Evolutionary conservation across 805 yeast species (phyloP).

Genomic region (Saccharomycopsis lassenensis): DNA sequence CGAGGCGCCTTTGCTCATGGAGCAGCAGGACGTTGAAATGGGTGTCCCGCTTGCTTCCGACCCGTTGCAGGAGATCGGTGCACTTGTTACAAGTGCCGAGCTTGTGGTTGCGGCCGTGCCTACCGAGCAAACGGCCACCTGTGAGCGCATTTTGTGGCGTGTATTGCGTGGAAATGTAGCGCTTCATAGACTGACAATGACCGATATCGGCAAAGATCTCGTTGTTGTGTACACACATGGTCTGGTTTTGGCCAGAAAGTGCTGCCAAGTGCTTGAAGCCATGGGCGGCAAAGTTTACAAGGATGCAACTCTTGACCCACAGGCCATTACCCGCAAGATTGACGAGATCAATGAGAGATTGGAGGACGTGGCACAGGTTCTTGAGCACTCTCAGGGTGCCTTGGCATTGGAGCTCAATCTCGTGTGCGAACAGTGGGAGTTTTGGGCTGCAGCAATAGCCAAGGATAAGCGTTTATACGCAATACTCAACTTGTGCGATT

Average conservation of each 20-base stretch:
- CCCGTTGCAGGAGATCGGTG: too few species aligned
- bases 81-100: conserved; percentile 31
- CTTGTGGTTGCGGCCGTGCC: conserved; percentile 77
- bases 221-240: conserved; percentile 94
- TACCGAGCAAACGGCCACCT: conserved; percentile 52
- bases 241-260: conserved; percentile 54
- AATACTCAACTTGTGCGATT: conserved; percentile 68
- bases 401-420: conserved; percentile 68
- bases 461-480: conserved; percentile 79
- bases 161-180: conserved; percentile 64
- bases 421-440: conserved; percentile 60
- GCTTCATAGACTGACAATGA: conserved; percentile 48
- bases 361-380: conserved; percentile 47
- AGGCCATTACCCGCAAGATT: conserved; percentile 27
- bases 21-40: conserved; percentile 27
- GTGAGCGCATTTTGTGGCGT: conserved; percentile 75
- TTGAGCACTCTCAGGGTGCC: conserved; percentile 55
- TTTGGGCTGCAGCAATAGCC: conserved; percentile 59
- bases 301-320: conserved; percentile 39
- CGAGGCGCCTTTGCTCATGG: conserved; percentile 29
- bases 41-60: too few species aligned
- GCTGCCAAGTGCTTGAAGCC: conserved; percentile 78
- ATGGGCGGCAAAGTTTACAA: conserved; percentile 71
- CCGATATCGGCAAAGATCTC: conserved; percentile 59
- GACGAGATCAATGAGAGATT: conserved; percentile 36